A percentile compares a stretch with the other conserved stretches of the same genome.
Conservation (phyloP, 192 early-diverging fungal genomes). For the Mortierella alpina region DNA sequence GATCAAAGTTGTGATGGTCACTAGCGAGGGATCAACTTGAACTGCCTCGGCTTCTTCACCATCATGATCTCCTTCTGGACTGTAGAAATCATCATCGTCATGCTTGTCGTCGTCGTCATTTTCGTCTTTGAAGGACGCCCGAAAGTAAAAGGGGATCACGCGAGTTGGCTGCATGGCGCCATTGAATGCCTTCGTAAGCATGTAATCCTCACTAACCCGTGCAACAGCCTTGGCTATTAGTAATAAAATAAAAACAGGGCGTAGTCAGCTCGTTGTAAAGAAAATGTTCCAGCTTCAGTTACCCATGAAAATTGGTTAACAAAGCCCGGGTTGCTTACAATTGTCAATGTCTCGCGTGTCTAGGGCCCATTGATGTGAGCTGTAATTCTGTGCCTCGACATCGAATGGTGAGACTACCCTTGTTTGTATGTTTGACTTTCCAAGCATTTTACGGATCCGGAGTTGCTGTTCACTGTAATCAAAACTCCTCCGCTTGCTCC, state of each 20-base stretch:
- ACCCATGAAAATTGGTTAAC: not conserved
- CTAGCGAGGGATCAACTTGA: conserved; percentile 12
- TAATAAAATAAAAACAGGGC: not conserved
- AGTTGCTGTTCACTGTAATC: conserved; percentile 24
- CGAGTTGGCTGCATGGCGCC: conserved; percentile 67
- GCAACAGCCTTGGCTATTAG: conserved; percentile 35
- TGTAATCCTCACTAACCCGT: conserved; percentile 58
- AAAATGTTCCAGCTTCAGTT: not conserved
- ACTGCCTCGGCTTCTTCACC: conserved; percentile 45
- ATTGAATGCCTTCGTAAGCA: conserved; percentile 67
- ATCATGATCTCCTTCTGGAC: conserved; percentile 13
- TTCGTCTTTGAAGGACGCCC: conserved; percentile 53
- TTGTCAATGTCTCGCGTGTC: conserved; percentile 31
- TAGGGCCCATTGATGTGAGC: conserved; percentile 29
- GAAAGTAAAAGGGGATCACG: conserved; percentile 70
- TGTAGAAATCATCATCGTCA: conserved; percentile 20
- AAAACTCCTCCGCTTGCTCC: conserved; percentile 20
- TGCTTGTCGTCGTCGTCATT: conserved; percentile 39
- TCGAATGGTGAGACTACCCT: conserved; percentile 22
- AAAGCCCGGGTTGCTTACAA: conserved; percentile 16
- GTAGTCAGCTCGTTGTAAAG: not conserved
- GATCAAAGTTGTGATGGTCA: conserved; percentile 68
- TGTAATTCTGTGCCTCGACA: conserved; percentile 42
- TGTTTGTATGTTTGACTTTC: not conserved
- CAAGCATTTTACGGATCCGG: conserved; percentile 5